Percentiles rank a stretch among this genome's conserved stretches.
phyloP scores from a whole-genome alignment of 148 eudicot species.

The Fagopyrum esculentum region DNA sequence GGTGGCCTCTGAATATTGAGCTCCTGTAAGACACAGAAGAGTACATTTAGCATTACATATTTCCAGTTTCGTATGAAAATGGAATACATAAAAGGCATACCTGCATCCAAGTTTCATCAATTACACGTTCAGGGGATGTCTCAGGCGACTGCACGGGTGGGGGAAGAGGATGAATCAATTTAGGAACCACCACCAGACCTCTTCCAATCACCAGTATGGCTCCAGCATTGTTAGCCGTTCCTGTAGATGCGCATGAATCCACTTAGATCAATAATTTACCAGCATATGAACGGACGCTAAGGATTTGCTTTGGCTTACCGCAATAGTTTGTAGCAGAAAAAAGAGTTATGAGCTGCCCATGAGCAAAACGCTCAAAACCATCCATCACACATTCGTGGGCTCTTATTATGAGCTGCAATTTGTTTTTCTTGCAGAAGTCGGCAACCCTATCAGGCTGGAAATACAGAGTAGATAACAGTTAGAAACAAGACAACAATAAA shows the following conservation, averaged over 20 bases:
- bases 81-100: constrained; percentile 18
- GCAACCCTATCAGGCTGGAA: constrained; percentile 94
- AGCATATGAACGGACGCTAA: not conserved
- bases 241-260: constrained; percentile 24
- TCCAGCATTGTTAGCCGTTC: constrained; percentile 98
- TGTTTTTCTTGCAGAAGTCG: constrained; percentile 91
- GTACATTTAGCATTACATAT: not conserved
- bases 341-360: constrained; percentile 93
- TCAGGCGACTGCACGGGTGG: constrained; percentile 89
- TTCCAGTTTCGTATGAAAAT: not conserved
- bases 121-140: constrained; percentile 71
- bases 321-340: constrained; percentile 98
- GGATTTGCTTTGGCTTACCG: constrained; percentile 37
- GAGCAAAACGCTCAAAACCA: constrained; percentile 97
- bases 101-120: constrained; percentile 91
- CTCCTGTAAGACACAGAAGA: constrained; percentile 32
- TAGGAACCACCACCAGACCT: constrained; percentile 90
- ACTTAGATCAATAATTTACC: not conserved
- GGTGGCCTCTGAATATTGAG: constrained; percentile 69
- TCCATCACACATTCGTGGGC: constrained; percentile 99
- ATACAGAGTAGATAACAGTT: not conserved
- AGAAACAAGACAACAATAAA: not conserved
- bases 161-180: constrained; percentile 92
- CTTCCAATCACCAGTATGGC: constrained; percentile 93
- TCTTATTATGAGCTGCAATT: constrained; percentile 85